Evolutionary conservation across 768 basidiomycete species (phyloP), one percentile per base, ranked within the genome.

Genomic region (Xerocomellus dryophilus): DNA sequence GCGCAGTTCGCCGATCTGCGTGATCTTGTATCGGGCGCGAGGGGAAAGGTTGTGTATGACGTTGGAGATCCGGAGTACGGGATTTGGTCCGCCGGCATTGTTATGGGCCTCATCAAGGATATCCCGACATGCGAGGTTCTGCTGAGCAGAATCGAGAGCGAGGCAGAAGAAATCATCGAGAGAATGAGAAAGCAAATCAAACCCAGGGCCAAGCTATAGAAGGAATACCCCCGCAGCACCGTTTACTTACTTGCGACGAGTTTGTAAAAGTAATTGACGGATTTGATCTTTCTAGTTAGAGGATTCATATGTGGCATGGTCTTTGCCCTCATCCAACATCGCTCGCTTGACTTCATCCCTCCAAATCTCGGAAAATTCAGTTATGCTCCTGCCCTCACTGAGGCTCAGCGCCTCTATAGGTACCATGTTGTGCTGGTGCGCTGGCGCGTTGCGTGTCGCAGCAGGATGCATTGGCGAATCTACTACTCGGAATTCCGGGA

Each of bases 321-420:
- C 38, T 34, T 39, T 27, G 25, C 51, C 57, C 10, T 57, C 63
- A 10, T 64, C 56, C 23, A 54, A 48, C 61, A 66, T 62, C 10
- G 71, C 64, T 52, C 68, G 69, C 53, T 71, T 62, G 1, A 90
- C 69, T 55, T 81, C 76, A 20, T 83, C 77, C 63, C 78, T 74
- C 84, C 83, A 88, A 10, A 75, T 66, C 17, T 82, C 76, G 4
- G 86, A 82, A 68, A 97, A 97, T 47, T 88, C 86, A 23, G 80
- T 75, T 21, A 93, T 80, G 57, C 79, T 80, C 45, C 78, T 76
- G 4, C 94, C 95, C 46, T 78, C 80, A 61, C 92, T 86, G 63
- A 97, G 68, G 46, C 76, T 79, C n/a, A 96, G 72, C 4, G 89
- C 90, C 63, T 98, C 95, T 44, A 93, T 79, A 9, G 95, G 96